A percentile compares a stretch with the other conserved stretches of the same genome.
Conservation (phyloP, 768 basidiomycete species). For the Astraeus odoratus region DNA sequence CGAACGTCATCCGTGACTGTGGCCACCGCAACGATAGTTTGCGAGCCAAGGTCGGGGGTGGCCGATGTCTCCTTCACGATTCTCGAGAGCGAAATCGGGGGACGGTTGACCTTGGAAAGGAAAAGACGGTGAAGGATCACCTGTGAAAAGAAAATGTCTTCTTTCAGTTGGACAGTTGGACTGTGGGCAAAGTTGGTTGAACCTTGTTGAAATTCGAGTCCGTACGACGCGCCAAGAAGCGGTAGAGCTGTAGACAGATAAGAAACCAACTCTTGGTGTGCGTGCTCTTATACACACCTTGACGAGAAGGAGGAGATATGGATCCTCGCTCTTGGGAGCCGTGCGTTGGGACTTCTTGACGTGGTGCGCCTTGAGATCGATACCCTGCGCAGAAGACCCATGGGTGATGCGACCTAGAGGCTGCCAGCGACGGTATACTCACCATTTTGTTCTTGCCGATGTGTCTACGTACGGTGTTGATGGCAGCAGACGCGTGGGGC, state of each 20-base stretch:
- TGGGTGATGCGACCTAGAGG: conserved; percentile 17
- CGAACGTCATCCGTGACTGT: conserved; percentile 96
- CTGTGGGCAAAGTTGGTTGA: conserved; percentile 4
- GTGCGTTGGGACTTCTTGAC: conserved; percentile 96
- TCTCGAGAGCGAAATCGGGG: conserved; percentile 90
- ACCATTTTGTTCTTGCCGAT: conserved; percentile 75
- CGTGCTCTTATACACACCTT: conserved; percentile 53
- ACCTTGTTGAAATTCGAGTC: conserved; percentile 96
- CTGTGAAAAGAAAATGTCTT: conserved; percentile 29
- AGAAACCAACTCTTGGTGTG: conserved; percentile 7
- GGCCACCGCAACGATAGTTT: conserved; percentile 85
- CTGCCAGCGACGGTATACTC: conserved; percentile 44
- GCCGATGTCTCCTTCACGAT: conserved; percentile 77
- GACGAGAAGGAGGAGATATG: conserved; percentile 95
- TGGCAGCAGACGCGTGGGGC: conserved; percentile 36
- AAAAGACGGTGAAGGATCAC: conserved; percentile 94
- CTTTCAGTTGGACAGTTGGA: conserved; percentile 16
- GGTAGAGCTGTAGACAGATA: conserved; percentile 69
- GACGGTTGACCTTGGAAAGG: conserved; percentile 95
- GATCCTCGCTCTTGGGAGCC: conserved; percentile 98
- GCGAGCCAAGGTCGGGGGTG: conserved; percentile 60
- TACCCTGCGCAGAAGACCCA: conserved; percentile 57
- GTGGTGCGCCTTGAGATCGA: conserved; percentile 94
- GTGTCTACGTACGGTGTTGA: conserved; percentile 44
- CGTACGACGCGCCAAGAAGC: conserved; percentile 96